A percentile compares a stretch with the other conserved stretches of the same genome.
phyloP scores from a whole-genome alignment of 345 rosid genomes.

The Erodium maritimum region DNA sequence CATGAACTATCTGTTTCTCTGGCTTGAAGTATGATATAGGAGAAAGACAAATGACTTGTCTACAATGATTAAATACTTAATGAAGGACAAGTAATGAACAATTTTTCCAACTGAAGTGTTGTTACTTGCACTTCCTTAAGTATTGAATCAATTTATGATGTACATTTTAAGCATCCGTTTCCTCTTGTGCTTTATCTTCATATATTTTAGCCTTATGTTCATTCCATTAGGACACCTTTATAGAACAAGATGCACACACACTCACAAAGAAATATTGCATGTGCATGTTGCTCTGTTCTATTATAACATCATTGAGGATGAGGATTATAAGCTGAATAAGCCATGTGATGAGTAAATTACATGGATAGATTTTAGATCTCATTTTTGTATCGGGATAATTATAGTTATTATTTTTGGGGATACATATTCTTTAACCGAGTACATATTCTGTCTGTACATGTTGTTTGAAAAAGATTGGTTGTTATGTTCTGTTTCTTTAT shows the following conservation, averaged over 20 bases:
- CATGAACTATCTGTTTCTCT: not conserved
- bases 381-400: not conserved
- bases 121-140: too few relatives aligned
- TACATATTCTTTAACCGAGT: not conserved
- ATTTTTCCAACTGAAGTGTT: too few relatives aligned
- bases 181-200: too few relatives aligned
- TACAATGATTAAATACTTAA: too few relatives aligned
- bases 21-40: not conserved
- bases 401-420: not conserved
- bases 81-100: too few relatives aligned
- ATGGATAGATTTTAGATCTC: not conserved
- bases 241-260: too few relatives aligned
- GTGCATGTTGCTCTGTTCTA: not conserved
- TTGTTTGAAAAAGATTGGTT: not conserved
- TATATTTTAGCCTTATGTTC: not conserved
- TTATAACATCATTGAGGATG: not conserved
- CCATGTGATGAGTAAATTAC: not conserved
- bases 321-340: not conserved
- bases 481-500: not conserved
- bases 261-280: too few relatives aligned
- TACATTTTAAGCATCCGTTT: too few relatives aligned
- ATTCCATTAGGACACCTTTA: not conserved
- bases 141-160: too few relatives aligned
- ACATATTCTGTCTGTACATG: not conserved
- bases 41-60: too few relatives aligned